Base-by-base conservation (phyloP, 2,329 filamentous ascomycete species). In the Sporothrix schenckii region DNA sequence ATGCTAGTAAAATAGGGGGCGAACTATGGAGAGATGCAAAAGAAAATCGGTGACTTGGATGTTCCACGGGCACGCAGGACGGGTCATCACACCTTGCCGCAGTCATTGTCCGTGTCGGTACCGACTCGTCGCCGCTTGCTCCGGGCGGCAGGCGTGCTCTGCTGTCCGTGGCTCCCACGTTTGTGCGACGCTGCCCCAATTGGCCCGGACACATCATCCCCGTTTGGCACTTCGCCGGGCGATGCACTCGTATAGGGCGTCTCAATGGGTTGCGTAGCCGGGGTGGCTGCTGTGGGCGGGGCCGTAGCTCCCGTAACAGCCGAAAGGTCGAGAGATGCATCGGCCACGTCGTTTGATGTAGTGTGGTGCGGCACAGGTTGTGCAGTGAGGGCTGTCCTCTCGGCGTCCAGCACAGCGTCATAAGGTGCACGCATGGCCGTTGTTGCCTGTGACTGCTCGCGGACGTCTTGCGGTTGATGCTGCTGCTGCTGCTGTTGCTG, bases 181-280 rank as follows among this genome's bases (percentile, higher is more conserved):
- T 47, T 63, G 21, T 47, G 58, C 21, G 58, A 27, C 14, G 21
- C 34, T n/a, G 52, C 39, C 14, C n/a, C 34, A 19, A 14, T 11
- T 5, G 50, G 19, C 13, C 5, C 34, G 2, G 24, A 5, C 34
- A 10, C 6, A 16, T 53, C 47, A 21, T 63, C 68, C 4, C 19
- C 56, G 10, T 10, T 2, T 6, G 41, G 61, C 19, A 24, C 61
- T 3, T 65, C 61, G 10, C 52, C 61, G 24, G 52, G 52, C 41
- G 52, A 66, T 2, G 53, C 61, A 11, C 61, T 60, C 24, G 53
- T 66, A 27, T 60, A 52, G n/a, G 69, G 69, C n/a, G 69, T 70
- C 10, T 69, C 49, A 2, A 13, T 47, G 30, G 47, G 13, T 4
- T 39, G 19, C n/a, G 68, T 56, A 9, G 41, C 66, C 1, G 52